These are phyloP conservation scores for Cytospora piceicola DNA, from an alignment of 2,329 filamentous ascomycete species.

Conservation along the genomic window DNA sequence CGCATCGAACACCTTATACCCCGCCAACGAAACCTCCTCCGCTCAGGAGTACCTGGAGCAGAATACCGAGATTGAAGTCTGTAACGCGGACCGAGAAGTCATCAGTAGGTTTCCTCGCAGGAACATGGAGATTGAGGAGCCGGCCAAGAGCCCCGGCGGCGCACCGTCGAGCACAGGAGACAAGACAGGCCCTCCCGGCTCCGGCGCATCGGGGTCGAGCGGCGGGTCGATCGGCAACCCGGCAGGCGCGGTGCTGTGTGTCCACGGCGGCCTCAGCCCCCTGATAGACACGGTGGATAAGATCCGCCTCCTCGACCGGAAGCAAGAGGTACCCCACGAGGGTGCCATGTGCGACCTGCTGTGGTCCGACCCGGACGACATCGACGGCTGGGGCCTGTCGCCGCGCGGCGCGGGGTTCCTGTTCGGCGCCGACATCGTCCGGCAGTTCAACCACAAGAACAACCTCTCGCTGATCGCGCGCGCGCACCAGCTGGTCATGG, in stretches of 20 bases:
- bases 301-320: slow-evolving; percentile 90
- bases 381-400: slow-evolving; percentile 94
- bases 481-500: slow-evolving; percentile 98
- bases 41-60: slow-evolving; percentile 60
- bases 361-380: slow-evolving; percentile 98
- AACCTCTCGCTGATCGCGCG: slow-evolving; percentile 89
- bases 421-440: slow-evolving; percentile 94
- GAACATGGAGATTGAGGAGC: slow-evolving; percentile 30
- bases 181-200: slow-evolving; percentile 75
- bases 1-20: slow-evolving; percentile 67
- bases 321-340: slow-evolving; percentile 98
- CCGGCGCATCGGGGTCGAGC: slow-evolving; percentile 74
- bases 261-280: slow-evolving; percentile 91
- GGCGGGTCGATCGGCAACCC: slow-evolving; percentile 66
- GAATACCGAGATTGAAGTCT: slow-evolving; percentile 90
- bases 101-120: slow-evolving; percentile 72
- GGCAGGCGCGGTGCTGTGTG: slow-evolving; percentile 86
- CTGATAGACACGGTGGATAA: slow-evolving; percentile 94
- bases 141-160: slow-evolving; percentile 35
- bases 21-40: slow-evolving; percentile 51
- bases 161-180: slow-evolving; percentile 41
- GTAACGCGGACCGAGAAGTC: slow-evolving; percentile 80
- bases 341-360: slow-evolving; percentile 98
- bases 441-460: slow-evolving; percentile 93
- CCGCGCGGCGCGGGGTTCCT: slow-evolving; percentile 94